A percentile compares a stretch with the other conserved stretches of the same genome.
These are phyloP conservation scores for Ophioceras dolichostomum DNA, from an alignment of 2,329 filamentous ascomycete genomes.

Conservation along the genomic window DNA sequence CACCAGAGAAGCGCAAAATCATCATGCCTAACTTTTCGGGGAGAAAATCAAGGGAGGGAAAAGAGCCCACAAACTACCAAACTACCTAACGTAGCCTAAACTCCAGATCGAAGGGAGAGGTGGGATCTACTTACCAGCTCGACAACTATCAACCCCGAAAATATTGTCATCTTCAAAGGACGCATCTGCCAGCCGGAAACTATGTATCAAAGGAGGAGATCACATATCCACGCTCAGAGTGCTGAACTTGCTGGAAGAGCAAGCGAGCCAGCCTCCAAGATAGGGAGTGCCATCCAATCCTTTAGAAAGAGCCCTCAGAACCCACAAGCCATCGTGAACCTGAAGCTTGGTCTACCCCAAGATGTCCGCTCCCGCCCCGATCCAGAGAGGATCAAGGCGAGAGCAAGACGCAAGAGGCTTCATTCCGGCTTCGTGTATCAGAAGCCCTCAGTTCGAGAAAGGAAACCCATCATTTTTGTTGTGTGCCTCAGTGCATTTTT, in stretches of 20 bases:
- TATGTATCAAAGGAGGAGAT: too few relatives aligned
- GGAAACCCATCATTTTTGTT: constrained; percentile 14
- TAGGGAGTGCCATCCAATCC: neutral
- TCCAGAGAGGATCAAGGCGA: neutral
- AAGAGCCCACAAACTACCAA: too few relatives aligned
- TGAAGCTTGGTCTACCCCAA: constrained; percentile 8
- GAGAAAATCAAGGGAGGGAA: too few relatives aligned
- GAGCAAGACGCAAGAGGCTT: constrained; percentile 7
- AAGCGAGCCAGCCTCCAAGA: neutral
- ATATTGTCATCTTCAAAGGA: too few relatives aligned
- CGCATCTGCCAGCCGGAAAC: too few relatives aligned
- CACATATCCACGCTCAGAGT: neutral
- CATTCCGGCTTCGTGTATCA: constrained; percentile 8
- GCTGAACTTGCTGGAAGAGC: too few relatives aligned
- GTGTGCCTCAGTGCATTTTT: neutral
- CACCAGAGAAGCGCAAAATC: too few relatives aligned
- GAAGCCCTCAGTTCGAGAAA: constrained; percentile 10
- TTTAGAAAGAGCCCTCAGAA: constrained; percentile 8
- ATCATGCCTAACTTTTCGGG: too few relatives aligned
- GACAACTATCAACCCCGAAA: too few relatives aligned
- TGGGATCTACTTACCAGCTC: constrained; percentile 10
- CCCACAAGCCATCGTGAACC: constrained; percentile 9
- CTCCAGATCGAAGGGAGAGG: neutral
- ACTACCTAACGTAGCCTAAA: neutral
- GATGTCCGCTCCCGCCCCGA: constrained; percentile 1